These are phyloP conservation scores for Emmonsia crescens DNA, from an alignment of 2,329 filamentous ascomycete species.

Conservation along the genomic window DNA sequence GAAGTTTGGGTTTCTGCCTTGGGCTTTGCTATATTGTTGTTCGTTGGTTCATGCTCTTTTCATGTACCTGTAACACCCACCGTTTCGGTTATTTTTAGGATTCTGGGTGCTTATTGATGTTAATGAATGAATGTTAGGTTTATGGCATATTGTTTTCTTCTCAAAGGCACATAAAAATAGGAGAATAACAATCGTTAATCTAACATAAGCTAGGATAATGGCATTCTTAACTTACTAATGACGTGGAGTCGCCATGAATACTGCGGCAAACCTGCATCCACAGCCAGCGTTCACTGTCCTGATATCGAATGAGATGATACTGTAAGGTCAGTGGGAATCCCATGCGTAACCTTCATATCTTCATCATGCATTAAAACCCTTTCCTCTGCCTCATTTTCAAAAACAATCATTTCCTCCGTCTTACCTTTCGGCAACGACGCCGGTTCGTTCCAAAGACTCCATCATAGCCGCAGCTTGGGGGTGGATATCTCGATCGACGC, in stretches of 20 bases:
- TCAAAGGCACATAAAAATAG: neutral
- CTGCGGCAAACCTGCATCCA: constrained; percentile 21
- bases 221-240: constrained; percentile 1
- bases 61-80: neutral
- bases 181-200: too few relatives aligned
- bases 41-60: neutral
- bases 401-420: constrained; percentile 47
- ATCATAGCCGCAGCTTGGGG: constrained; percentile 66
- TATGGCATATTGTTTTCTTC: neutral
- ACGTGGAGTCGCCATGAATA: constrained; percentile 5
- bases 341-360: too few relatives aligned
- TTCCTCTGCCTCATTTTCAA: constrained; percentile 53
- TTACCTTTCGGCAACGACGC: constrained; percentile 65
- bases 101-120: neutral
- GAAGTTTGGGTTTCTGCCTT: neutral
- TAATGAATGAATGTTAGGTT: neutral
- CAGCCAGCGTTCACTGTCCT: too few relatives aligned
- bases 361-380: too few relatives aligned
- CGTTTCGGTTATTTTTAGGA: neutral
- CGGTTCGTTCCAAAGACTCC: constrained; percentile 65
- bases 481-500: neutral
- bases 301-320: too few relatives aligned
- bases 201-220: too few relatives aligned
- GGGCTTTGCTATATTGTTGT: neutral
- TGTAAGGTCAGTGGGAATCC: too few relatives aligned